Evolutionary conservation across 2,329 filamentous ascomycete species (phyloP).

Genomic region (Penicillium decumbens): DNA sequence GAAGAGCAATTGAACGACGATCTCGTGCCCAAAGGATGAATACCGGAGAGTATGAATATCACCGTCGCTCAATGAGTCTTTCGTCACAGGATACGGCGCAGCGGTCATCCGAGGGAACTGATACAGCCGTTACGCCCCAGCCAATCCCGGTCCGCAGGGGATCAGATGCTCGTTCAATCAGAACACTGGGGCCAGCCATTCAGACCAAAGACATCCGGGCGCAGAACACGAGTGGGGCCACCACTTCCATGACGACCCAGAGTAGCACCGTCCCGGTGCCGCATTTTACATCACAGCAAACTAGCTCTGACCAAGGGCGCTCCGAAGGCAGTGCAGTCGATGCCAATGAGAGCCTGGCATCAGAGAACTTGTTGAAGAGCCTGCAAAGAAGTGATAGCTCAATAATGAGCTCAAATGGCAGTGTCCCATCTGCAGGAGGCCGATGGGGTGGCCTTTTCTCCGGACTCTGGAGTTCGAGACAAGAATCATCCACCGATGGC

Average conservation of each 20-base stretch:
- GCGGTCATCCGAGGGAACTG: slow-evolving; percentile 32
- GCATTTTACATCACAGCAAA: slow-evolving; percentile 48
- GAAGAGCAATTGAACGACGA: slow-evolving; percentile 51
- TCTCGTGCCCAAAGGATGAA: slow-evolving; percentile 46
- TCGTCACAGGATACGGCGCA: slow-evolving; percentile 43
- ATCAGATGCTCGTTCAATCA: slow-evolving; percentile 44
- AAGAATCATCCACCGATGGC: slow-evolving; percentile 46
- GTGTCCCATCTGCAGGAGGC: slow-evolving; percentile 45
- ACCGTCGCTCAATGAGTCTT: slow-evolving; percentile 41
- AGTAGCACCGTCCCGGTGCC: slow-evolving; percentile 50
- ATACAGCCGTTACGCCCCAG: slow-evolving; percentile 23
- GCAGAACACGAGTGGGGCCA: slow-evolving; percentile 48
- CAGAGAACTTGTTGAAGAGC: slow-evolving; percentile 51
- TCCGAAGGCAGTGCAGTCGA: slow-evolving; percentile 25
- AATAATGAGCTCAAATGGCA: slow-evolving; percentile 43
- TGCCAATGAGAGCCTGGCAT: slow-evolving; percentile 46
- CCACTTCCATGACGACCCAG: slow-evolving; percentile 51
- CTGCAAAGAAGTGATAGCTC: slow-evolving; percentile 52
- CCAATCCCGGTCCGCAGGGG: slow-evolving; percentile 32
- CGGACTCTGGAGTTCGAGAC: slow-evolving; percentile 51
- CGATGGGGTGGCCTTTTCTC: slow-evolving; percentile 56
- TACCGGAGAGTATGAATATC: slow-evolving; percentile 27
- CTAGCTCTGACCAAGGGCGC: slow-evolving; percentile 26
- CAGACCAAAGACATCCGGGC: slow-evolving; percentile 42
- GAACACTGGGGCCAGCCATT: slow-evolving; percentile 43